A percentile compares a stretch with the other conserved stretches of the same genome.
Evolutionary conservation across 148 eudicot genomes (phyloP).

Genomic region (Silene conica): DNA sequence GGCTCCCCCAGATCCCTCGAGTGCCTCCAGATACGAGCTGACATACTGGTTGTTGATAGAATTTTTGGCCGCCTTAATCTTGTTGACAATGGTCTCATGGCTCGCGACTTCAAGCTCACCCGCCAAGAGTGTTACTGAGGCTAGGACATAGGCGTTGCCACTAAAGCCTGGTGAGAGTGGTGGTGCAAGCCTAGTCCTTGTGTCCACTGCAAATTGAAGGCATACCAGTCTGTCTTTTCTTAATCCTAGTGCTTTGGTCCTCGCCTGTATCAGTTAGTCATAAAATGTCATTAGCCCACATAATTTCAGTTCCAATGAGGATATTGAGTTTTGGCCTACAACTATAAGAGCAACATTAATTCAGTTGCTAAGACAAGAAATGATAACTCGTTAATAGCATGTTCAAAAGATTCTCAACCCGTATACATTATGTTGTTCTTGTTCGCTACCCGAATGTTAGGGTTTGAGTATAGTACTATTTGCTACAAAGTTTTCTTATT

Average conservation of each 20-base stretch:
- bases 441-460: no score
- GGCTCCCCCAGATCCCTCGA: constrained; percentile 30
- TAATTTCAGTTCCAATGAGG: no score
- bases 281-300: neutral
- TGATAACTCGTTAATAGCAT: no score
- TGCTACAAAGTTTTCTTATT: no score
- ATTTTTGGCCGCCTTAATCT: constrained; percentile 28
- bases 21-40: constrained; percentile 28
- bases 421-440: no score
- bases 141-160: constrained; percentile 33
- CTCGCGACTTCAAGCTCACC: constrained; percentile 23
- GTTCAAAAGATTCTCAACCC: no score
- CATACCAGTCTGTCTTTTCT: constrained; percentile 34
- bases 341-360: no score
- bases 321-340: no score
- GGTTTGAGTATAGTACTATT: no score
- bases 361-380: no score
- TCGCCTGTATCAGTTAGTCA: constrained; percentile 23
- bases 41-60: constrained; percentile 24
- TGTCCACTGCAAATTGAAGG: constrained; percentile 35
- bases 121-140: constrained; percentile 28
- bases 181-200: constrained; percentile 24
- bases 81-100: constrained; percentile 22
- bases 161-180: constrained; percentile 29
- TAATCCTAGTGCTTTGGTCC: constrained; percentile 29